Conservation (phyloP, 129 eudicot species). For the Pittosporum tobira region DNA sequence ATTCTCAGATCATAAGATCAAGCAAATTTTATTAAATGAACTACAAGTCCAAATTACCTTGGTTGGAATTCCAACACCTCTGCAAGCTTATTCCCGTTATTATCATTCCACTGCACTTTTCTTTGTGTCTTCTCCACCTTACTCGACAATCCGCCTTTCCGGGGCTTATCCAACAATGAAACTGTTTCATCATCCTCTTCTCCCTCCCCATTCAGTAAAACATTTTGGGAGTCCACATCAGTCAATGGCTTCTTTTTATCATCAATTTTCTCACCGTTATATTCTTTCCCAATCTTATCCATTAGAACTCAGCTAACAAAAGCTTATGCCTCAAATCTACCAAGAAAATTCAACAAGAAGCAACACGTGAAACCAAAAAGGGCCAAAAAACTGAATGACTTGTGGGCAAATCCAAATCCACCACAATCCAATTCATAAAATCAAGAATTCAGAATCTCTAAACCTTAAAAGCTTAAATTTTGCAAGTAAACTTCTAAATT, state of each 20-base stretch:
- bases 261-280: neutral
- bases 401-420: neutral
- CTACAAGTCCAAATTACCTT: neutral
- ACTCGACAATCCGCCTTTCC: conserved; percentile 12
- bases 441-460: conserved; percentile 5
- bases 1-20: neutral
- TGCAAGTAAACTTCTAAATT: conserved; percentile 3
- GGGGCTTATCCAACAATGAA: conserved; percentile 6
- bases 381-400: neutral
- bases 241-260: neutral
- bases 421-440: conserved; percentile 15
- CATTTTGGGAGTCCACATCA: conserved; percentile 7
- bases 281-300: conserved; percentile 6
- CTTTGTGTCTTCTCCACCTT: neutral
- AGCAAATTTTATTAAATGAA: neutral
- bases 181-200: conserved; percentile 8
- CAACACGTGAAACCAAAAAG: neutral
- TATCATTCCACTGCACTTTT: conserved; percentile 15
- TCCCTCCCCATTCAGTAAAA: conserved; percentile 2
- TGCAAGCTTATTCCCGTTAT: conserved; percentile 13
- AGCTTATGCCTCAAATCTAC: neutral
- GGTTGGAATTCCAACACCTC: conserved; percentile 10
- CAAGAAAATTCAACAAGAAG: conserved; percentile 2
- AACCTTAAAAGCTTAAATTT: conserved; percentile 4
- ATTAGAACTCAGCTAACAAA: neutral